Base-by-base conservation (phyloP, 2,329 filamentous ascomycete species). In the Dactylellina drechsleri region DNA sequence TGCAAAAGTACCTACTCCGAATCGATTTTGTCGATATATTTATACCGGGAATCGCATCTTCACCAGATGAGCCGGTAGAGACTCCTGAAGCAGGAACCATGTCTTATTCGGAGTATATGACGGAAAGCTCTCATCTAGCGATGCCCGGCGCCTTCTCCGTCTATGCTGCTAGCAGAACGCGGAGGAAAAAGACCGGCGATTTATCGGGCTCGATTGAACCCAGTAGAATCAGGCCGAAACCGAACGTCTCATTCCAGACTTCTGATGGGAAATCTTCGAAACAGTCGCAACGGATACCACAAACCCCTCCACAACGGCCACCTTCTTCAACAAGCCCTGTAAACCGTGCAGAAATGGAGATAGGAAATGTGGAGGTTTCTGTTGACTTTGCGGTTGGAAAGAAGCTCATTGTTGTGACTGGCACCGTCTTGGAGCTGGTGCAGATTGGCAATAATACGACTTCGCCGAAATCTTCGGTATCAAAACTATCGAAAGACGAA, bases 101-200 rank as follows among this genome's bases (percentile, higher is more conserved):
- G 15, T 58, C 43, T 1, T 23, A 26, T 6, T 18, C 12, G 6
- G 58, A 64, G 13, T 4, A 40, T 80, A 82, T 40, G 80, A 79
- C 85, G 87, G 78, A 84, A 88, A 13, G 66, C 88, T 12, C 84
- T 82, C 10, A 82, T n/a, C 84, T 85, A 0, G 84, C 88, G 78
- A 80, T 89, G 2, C 88, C 88, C 0, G 89, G 88, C 0, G 85
- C 88, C 1, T 90, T 90, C 79, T 90, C 88, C 0, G 81, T 87
- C 16, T 81, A 83, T 79, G 80, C 76, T 62, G 81, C 75, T 52
- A 64, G 76, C 8, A 80, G 71, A 36, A 28, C 71, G 23, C 58
- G 47, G n/a, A 26, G 62, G 23, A 74, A 67, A 12, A 65, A 53
- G 23, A 4, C 52, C 10, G 41, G 5, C 13, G 41, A 60, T 40